phyloP scores from a whole-genome alignment of 148 eudicot species.

The Chenopodium suecicum region DNA sequence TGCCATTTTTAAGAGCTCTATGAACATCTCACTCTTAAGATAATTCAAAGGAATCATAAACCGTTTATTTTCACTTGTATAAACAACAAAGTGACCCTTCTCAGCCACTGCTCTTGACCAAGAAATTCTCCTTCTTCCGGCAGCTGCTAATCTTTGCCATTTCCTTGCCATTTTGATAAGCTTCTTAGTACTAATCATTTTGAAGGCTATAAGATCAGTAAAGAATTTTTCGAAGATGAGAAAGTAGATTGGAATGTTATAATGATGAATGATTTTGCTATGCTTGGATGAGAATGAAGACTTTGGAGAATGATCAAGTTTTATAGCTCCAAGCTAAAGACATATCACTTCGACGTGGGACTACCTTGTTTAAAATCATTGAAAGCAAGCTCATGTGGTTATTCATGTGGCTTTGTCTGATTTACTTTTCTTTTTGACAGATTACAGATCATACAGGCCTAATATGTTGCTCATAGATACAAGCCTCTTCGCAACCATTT shows the following conservation, averaged over 20 bases:
- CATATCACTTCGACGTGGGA: not conserved
- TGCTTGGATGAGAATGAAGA: not conserved
- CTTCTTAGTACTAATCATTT: conserved; percentile 26
- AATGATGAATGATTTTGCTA: not conserved
- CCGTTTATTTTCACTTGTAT: conserved; percentile 3
- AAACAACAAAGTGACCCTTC: conserved; percentile 2
- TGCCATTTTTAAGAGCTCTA: conserved; percentile 36
- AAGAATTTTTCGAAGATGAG: not conserved
- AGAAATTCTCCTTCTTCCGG: conserved; percentile 11
- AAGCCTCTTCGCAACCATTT: not conserved
- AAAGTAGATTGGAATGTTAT: not conserved
- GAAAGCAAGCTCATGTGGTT: conserved; percentile 5
- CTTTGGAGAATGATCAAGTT: not conserved
- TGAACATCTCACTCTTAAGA: conserved; percentile 26
- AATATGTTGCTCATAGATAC: not conserved
- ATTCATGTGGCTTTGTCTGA: not conserved
- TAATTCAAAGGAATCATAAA: not conserved
- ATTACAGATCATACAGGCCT: not conserved
- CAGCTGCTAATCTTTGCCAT: conserved; percentile 21
- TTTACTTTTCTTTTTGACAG: not conserved
- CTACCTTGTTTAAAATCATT: not conserved
- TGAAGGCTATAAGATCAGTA: not conserved
- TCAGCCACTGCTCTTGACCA: not conserved
- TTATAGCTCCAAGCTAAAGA: not conserved
- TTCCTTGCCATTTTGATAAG: conserved; percentile 28